Evolutionary conservation across 345 rosid genomes (phyloP), one percentile per base, ranked within the genome.

Genomic region (Erodium maritimum): DNA sequence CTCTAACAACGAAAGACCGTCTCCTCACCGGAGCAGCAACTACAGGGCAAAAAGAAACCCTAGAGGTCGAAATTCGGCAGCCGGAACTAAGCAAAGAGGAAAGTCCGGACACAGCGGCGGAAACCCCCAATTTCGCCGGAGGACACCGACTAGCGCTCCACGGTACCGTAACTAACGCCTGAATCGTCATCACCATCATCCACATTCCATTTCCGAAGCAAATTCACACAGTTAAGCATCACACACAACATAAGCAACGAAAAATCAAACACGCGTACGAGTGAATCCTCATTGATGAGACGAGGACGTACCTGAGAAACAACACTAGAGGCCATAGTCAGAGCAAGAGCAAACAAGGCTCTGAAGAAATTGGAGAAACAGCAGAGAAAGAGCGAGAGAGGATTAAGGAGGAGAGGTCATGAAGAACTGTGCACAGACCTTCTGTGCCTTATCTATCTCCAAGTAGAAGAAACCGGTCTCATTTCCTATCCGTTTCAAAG

Each of bases 101-200:
- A 1, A 65, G 33, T 8, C 71, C 76, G 48, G 72, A 56, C 21
- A 59, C 48, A 48, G 78, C 64, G 16, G 83, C 61, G 2, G 87
- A 73, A 64, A 80, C 67, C 61, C 81, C 77, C 19, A 74, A 50
- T 65, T 45, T 86, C 70, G 63, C 74, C 3, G 75, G 66, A 57
- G 52, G 60, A 16, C 37, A 19, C 5, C 54, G 77, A 16, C 60
- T 60, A 20, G 78, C 73, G 66, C 42, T 82, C 59, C 77, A 61
- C 2, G 91, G 86, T 51, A 78, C 66, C 69, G 67, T 57, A 58
- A 77, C 71, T 63, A 82, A 61, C 21, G 91, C 80, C 90, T 85
- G 67, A 60, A 50, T 62, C 60, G 58, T n/a, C 4, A 54, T 19
- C 2, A 11, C n/a, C 53, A 17, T 19, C 1, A 37, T 8, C 13